Evolutionary conservation across 345 rosid genomes (phyloP).

Genomic region (Eucalyptus curtisii): DNA sequence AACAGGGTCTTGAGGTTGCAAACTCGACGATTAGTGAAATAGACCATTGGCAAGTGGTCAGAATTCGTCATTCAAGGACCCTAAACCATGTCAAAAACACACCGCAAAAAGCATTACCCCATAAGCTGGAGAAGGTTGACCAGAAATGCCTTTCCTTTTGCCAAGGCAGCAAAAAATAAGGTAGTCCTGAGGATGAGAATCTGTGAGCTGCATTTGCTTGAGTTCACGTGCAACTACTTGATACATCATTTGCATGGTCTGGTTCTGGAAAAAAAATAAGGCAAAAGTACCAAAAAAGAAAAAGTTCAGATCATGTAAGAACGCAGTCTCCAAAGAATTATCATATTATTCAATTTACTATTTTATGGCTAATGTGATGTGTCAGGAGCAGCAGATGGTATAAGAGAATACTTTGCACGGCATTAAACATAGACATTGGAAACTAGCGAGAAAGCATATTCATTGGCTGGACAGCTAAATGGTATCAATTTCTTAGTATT

Average conservation of each 20-base stretch:
- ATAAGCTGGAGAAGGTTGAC: slow-evolving; percentile 8
- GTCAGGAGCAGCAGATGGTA: neutral
- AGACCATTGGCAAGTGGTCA: neutral
- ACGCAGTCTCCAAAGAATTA: neutral
- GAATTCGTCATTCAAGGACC: neutral
- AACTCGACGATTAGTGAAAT: neutral
- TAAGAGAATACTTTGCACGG: neutral
- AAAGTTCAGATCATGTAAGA: neutral
- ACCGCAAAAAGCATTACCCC: slow-evolving; percentile 18
- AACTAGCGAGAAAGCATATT: neutral
- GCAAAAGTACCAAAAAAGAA: too few species aligned
- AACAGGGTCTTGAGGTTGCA: neutral
- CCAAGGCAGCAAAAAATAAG: slow-evolving; percentile 94
- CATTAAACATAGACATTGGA: neutral
- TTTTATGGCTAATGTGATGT: neutral
- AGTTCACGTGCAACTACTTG: slow-evolving; percentile 44
- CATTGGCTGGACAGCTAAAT: neutral
- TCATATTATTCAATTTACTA: neutral
- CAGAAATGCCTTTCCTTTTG: slow-evolving; percentile 32
- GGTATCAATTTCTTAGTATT: neutral
- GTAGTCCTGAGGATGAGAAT: slow-evolving; percentile 76
- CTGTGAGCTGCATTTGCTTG: slow-evolving; percentile 25
- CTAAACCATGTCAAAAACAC: neutral
- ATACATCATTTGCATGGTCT: slow-evolving; percentile 94
- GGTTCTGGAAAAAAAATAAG: slow-evolving; percentile 39